Conservation (phyloP, 2,329 filamentous ascomycete species). For the Blumeria graminis region DNA sequence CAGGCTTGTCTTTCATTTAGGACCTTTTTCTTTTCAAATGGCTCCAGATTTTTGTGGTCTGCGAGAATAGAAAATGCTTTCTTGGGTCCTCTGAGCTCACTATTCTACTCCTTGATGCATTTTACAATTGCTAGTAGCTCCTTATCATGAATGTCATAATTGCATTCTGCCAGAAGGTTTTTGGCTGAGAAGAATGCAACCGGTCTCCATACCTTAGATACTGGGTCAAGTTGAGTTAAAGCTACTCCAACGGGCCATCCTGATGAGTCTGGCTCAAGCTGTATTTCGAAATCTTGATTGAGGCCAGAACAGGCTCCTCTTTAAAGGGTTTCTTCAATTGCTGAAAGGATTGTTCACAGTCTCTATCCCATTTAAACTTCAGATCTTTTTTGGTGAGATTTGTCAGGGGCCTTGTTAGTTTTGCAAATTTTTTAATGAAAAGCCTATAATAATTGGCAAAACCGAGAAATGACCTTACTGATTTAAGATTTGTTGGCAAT, state of each 20-base stretch:
- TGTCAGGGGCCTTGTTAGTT: neutral
- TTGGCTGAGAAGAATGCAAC: neutral
- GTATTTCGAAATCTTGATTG: neutral
- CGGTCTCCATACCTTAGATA: neutral
- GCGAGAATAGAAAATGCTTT: neutral
- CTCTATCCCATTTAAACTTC: neutral
- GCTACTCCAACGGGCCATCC: neutral
- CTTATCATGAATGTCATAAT: neutral
- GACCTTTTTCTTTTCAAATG: neutral
- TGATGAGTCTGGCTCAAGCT: neutral
- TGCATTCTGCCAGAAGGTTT: neutral
- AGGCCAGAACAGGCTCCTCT: neutral
- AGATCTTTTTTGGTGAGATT: neutral
- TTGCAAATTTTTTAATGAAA: neutral
- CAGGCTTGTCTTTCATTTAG: neutral
- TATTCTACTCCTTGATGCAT: slow-evolving; percentile 1
- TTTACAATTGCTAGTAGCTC: neutral
- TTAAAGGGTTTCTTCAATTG: neutral
- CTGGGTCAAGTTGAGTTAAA: neutral
- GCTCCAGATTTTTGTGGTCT: neutral
- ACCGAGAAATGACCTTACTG: neutral
- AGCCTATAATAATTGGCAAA: neutral
- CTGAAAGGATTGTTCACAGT: neutral
- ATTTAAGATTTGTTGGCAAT: neutral
- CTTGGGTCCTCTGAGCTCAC: neutral